Evolutionary conservation across 2,329 filamentous ascomycete genomes (phyloP), one percentile per base, ranked within the genome.

Genomic region (Nakataea oryzae): DNA sequence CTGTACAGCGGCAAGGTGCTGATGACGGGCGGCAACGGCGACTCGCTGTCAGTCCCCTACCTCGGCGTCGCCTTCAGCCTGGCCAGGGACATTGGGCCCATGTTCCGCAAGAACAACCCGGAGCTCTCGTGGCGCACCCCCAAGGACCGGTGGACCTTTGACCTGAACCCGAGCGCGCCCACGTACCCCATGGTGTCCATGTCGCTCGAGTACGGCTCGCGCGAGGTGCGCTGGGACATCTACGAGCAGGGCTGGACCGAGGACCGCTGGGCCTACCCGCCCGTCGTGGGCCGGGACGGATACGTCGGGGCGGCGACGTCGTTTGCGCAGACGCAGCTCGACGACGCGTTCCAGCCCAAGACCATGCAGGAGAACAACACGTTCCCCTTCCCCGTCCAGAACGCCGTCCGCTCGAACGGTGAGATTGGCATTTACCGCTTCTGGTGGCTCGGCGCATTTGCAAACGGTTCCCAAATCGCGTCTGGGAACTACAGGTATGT

Each of bases 391-490:
- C 57, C 57, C 30, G 13, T 58, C 24, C 21, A 32, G 21, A 24
- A 30, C 24, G 21, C 24, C 21, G 21, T 50, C 6, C 41, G 41
- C 7, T 3, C 21, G 7, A 50, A 8, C 41, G 41, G 41, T 9
- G 24, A 2, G 17, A 50, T 50, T 17, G 41, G 41, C 41, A 9
- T 4, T 3, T 50, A 50, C 41, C 41, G 13, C 28, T 58, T 58
- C 56, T 63, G 62, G 63, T 67, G 65, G 64, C 59, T 66, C 8
- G 65, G 65, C 32, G 59, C 61, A 2, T 54, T 67, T n/a, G 64
- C 61, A 57, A 66, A 67, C 57, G 64, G 74, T 69, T 32, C 77
- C 72, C 64, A 66, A 66, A 57, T 68, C 72, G 28, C 68, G 71
- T 34, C 73, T 72, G n/a, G 71, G 70, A 50, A 66, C 69, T 58